A percentile compares a stretch with the other conserved stretches of the same genome.
These are phyloP conservation scores for Bryum argenteum DNA, from an alignment of 225 moss, liverwort and hornwort species.

Conservation along the genomic window DNA sequence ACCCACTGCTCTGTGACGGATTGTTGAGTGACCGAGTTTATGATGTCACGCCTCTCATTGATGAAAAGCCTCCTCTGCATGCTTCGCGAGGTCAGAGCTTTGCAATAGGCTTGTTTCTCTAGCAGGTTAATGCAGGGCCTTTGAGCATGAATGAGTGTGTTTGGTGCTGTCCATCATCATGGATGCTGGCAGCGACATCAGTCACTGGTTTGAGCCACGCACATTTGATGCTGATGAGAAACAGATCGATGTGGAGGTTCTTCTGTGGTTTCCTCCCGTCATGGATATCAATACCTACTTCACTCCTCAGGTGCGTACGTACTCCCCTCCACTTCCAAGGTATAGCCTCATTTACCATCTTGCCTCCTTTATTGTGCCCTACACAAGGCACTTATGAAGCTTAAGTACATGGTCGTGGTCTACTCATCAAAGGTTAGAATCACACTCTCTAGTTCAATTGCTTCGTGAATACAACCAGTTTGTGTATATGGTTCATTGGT, in stretches of 20 bases:
- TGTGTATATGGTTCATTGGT: no score
- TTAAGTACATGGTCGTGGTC: no score
- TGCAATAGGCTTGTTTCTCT: no score
- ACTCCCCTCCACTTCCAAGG: not conserved
- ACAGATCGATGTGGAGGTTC: slow-evolving; percentile 39
- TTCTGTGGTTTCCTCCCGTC: slow-evolving; percentile 47
- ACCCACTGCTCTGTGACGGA: slow-evolving; percentile 56
- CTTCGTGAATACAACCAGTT: no score
- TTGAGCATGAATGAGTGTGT: no score
- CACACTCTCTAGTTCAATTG: no score
- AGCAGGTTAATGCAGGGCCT: no score
- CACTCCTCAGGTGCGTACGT: slow-evolving; percentile 45
- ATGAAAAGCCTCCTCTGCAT: slow-evolving; percentile 45
- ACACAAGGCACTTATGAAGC: no score
- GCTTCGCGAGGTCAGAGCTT: slow-evolving; percentile 46
- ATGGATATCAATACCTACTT: slow-evolving; percentile 46
- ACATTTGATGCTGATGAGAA: slow-evolving; percentile 31
- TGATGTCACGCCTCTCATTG: slow-evolving; percentile 50
- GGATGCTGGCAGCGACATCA: slow-evolving; percentile 63
- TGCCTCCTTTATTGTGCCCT: no score
- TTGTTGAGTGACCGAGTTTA: slow-evolving; percentile 59
- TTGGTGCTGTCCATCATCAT: slow-evolving; percentile 43
- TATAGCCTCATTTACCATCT: no score
- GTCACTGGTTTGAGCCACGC: slow-evolving; percentile 66
- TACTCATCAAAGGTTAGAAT: no score